A percentile compares a stretch with the other conserved stretches of the same genome.
These are phyloP conservation scores for Dryas integrifolia DNA, from an alignment of 331 rosid species.

Conservation along the genomic window DNA sequence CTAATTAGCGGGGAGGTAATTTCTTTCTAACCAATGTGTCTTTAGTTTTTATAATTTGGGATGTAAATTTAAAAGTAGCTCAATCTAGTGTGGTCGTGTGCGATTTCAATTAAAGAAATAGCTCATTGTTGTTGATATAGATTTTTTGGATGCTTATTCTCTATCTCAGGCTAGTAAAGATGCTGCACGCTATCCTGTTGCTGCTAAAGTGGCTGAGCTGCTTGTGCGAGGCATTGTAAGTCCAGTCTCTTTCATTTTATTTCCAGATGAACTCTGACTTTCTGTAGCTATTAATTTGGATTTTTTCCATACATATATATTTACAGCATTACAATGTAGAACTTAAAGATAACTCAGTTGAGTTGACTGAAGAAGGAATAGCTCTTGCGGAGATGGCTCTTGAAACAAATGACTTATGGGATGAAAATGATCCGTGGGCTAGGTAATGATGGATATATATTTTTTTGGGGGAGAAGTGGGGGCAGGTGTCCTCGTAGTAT, in stretches of 20 bases:
- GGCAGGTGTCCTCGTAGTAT: too few relatives aligned
- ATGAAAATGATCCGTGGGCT: conserved; percentile 99
- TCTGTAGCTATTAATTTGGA: background rate
- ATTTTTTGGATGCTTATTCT: background rate
- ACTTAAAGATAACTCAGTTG: conserved; percentile 87
- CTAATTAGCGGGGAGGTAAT: conserved; percentile 93
- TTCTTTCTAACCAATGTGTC: background rate
- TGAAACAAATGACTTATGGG: conserved; percentile 94
- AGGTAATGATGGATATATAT: conserved; percentile 46
- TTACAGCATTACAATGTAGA: conserved; percentile 85
- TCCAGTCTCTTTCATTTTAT: conserved; percentile 27
- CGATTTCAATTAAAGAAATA: background rate
- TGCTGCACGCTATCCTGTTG: conserved; percentile 94
- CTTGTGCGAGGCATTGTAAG: conserved; percentile 72
- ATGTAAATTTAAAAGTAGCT: conserved; percentile 9
- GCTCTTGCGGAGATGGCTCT: conserved; percentile 93
- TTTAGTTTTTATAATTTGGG: conserved; percentile 2
- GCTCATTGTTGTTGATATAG: background rate
- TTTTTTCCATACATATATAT: background rate
- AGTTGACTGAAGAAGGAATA: conserved; percentile 95
- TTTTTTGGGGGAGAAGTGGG: too few relatives aligned
- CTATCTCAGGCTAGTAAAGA: conserved; percentile 77
- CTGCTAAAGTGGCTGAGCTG: conserved; percentile 95
- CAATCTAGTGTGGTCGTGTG: background rate
- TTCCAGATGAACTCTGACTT: conserved; percentile 11